These are phyloP conservation scores for Aspergillus pseudoglaucus DNA, from an alignment of 2,329 filamentous ascomycete genomes.

Conservation along the genomic window DNA sequence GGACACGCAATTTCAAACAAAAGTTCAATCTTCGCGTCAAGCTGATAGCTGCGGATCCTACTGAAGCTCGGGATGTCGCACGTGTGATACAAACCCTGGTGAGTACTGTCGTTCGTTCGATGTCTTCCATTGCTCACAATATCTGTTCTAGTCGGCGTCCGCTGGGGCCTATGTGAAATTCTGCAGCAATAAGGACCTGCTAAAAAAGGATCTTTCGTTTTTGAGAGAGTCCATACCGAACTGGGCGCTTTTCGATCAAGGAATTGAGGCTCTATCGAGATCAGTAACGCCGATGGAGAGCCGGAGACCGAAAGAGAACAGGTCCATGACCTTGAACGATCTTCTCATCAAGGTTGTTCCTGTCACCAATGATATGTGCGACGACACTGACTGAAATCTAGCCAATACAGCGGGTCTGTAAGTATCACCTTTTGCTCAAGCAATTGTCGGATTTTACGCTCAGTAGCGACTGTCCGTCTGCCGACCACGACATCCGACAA, in stretches of 20 bases:
- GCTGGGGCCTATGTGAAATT: slow-evolving; percentile 92
- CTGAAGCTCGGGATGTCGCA: slow-evolving; percentile 49
- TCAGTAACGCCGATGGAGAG: slow-evolving; percentile 65
- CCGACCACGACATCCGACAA: slow-evolving; percentile 72
- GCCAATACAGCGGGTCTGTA: slow-evolving; percentile 89
- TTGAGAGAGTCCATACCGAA: slow-evolving; percentile 62
- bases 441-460: slow-evolving; percentile 79
- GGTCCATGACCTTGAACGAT: slow-evolving; percentile 75
- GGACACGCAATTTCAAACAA: slow-evolving; percentile 23
- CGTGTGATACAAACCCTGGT: slow-evolving; percentile 50
- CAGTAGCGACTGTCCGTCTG: slow-evolving; percentile 74
- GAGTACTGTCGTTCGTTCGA: slow-evolving; percentile 5
- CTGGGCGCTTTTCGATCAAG: slow-evolving; percentile 76
- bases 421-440: slow-evolving; percentile 79
- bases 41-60: slow-evolving; percentile 45
- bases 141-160: slow-evolving; percentile 58
- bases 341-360: slow-evolving; percentile 73
- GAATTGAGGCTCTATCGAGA: slow-evolving; percentile 74
- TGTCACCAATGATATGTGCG: slow-evolving; percentile 1
- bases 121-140: slow-evolving; percentile 41
- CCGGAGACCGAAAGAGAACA: slow-evolving; percentile 57
- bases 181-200: slow-evolving; percentile 78
- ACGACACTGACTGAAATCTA: slow-evolving; percentile 33
- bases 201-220: slow-evolving; percentile 69
- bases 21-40: slow-evolving; percentile 22